phyloP scores from a whole-genome alignment of 306 rosid genomes.

The Casuarina equisetifolia region DNA sequence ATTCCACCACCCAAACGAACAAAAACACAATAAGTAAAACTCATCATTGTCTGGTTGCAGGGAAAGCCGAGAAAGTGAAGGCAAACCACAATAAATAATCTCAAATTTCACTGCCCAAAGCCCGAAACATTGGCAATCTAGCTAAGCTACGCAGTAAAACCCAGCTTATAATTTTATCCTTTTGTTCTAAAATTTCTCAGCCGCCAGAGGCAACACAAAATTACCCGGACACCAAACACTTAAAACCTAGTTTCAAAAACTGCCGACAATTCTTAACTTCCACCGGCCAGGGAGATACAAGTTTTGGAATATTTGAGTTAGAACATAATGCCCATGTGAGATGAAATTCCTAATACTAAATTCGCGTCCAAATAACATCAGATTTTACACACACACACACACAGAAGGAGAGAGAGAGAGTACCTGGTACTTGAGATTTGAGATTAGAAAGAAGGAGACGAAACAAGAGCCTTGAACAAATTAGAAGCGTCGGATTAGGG shows the following conservation, averaged over 20 bases:
- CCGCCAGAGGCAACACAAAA: not conserved
- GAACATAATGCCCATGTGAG: not conserved
- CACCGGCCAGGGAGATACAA: not conserved
- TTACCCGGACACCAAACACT: not conserved
- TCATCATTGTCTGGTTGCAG: not conserved
- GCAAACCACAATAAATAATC: not conserved
- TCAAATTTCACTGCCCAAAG: not conserved
- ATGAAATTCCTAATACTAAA: not conserved
- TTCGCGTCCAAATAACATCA: not conserved
- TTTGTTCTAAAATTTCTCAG: not conserved
- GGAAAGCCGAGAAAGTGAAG: not conserved
- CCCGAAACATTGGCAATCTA: not conserved
- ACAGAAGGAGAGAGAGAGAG: not conserved
- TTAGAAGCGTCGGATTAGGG: not conserved
- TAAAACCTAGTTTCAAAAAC: not conserved
- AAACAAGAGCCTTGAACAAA: not conserved
- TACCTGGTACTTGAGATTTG: not conserved
- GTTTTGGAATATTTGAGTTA: not conserved
- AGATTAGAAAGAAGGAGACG: not conserved
- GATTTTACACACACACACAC: not conserved
- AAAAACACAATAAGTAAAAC: not conserved
- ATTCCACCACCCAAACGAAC: not conserved
- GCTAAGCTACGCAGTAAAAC: not conserved
- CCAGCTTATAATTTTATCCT: not conserved
- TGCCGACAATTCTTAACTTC: not conserved